Conservation (phyloP, 1,284 basidiomycete species). For the Leccinum solheimii region DNA sequence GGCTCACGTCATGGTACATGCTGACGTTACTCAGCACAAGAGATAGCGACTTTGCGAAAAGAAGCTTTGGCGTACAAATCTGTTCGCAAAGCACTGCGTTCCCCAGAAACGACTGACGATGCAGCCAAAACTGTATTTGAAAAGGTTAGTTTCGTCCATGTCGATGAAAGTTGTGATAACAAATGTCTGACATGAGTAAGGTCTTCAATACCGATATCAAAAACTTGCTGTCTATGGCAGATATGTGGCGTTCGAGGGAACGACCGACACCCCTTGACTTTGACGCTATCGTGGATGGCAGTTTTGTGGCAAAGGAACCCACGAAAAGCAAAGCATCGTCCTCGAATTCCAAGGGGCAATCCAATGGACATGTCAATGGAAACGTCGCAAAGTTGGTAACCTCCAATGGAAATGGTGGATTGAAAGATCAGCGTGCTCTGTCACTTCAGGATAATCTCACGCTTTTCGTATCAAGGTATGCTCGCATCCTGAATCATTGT, state of each 20-base stretch:
- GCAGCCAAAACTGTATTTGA: conserved; percentile 79
- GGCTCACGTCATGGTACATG: background rate
- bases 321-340: conserved; percentile 5
- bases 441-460: conserved; percentile 78
- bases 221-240: conserved; percentile 91
- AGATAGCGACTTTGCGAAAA: conserved; percentile 87
- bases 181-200: conserved; percentile 39
- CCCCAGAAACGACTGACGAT: conserved; percentile 42
- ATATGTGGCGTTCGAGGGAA: conserved; percentile 93
- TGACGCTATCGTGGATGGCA: conserved; percentile 63
- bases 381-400: conserved; percentile 5
- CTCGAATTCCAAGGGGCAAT: conserved; percentile 17
- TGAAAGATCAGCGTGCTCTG: conserved; percentile 82
- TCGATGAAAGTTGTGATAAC: background rate
- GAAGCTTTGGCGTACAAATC: conserved; percentile 88
- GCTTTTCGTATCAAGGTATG: conserved; percentile 80
- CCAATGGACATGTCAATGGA: conserved; percentile 32
- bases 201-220: conserved; percentile 89
- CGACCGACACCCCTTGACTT: conserved; percentile 86
- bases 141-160: conserved; percentile 59
- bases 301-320: conserved; percentile 46
- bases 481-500: background rate
- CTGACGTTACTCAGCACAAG: conserved; percentile 60
- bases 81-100: conserved; percentile 68
- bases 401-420: conserved; percentile 34